Conservation (phyloP, 192 early-diverging fungal species). For the Geosiphon pyriformis region DNA sequence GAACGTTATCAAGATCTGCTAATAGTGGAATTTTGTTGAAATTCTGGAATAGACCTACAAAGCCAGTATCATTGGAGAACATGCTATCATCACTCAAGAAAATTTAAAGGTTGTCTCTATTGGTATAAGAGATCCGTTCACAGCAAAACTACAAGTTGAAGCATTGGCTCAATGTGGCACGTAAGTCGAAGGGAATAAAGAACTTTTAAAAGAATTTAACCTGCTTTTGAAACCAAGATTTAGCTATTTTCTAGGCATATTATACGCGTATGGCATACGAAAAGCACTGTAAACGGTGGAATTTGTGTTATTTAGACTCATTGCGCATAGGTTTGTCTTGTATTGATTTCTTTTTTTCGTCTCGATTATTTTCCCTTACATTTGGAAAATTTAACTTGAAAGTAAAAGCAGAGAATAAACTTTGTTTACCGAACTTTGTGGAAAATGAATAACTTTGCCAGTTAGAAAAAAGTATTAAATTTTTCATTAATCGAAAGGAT, state of each 20-base stretch:
- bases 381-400: slow-evolving; percentile 11
- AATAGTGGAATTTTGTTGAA: too few relatives aligned
- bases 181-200: background rate
- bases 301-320: background rate
- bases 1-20: too few relatives aligned
- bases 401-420: background rate
- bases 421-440: background rate
- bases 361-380: slow-evolving; percentile 4
- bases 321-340: background rate
- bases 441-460: too few relatives aligned
- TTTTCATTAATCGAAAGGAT: too few relatives aligned
- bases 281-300: background rate
- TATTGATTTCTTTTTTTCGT: too few relatives aligned
- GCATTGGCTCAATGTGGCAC: background rate
- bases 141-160: background rate
- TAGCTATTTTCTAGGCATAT: background rate
- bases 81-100: too few relatives aligned
- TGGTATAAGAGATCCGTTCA: background rate
- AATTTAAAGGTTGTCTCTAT: too few relatives aligned
- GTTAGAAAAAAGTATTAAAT: too few relatives aligned
- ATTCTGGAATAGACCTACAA: too few relatives aligned
- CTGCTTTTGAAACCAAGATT: background rate
- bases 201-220: background rate
- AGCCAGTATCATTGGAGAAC: too few relatives aligned
- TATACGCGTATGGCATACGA: background rate